These are phyloP conservation scores for Acmispon strigosus DNA, from an alignment of 306 rosid species.

Conservation along the genomic window DNA sequence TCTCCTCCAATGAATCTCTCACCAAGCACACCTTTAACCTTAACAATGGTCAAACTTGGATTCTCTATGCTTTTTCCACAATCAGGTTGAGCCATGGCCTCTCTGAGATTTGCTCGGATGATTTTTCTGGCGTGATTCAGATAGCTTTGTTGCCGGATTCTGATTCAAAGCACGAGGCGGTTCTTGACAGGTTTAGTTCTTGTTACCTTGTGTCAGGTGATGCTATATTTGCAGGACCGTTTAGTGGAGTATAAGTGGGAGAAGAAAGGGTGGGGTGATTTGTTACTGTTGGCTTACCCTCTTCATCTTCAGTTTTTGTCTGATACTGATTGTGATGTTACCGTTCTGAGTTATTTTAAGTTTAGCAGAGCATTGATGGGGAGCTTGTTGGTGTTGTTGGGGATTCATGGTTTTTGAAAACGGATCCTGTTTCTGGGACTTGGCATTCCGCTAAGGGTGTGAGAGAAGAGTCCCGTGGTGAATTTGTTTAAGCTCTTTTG, in stretches of 20 bases:
- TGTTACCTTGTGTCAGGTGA: too few relatives aligned
- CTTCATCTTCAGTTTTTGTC: slow-evolving; percentile 59
- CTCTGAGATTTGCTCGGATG: too few relatives aligned
- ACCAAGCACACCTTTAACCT: too few relatives aligned
- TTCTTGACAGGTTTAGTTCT: too few relatives aligned
- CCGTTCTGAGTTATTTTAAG: slow-evolving; percentile 54
- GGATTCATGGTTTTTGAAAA: slow-evolving; percentile 62
- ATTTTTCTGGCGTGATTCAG: too few relatives aligned
- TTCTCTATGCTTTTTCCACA: too few relatives aligned
- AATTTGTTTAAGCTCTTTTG: slow-evolving; percentile 47
- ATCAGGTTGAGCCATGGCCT: too few relatives aligned
- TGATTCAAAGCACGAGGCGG: too few relatives aligned
- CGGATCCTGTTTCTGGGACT: slow-evolving; percentile 60
- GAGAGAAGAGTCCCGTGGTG: slow-evolving; percentile 37
- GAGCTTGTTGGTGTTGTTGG: slow-evolving; percentile 86
- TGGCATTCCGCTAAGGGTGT: slow-evolving; percentile 72
- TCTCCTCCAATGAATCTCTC: too few relatives aligned
- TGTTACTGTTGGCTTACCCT: slow-evolving; percentile 84
- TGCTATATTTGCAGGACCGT: slow-evolving; percentile 49
- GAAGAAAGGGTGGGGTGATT: slow-evolving; percentile 66
- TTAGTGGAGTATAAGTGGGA: slow-evolving; percentile 61
- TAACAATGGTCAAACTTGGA: too few relatives aligned
- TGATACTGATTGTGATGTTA: slow-evolving; percentile 14
- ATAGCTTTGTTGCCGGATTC: too few relatives aligned
- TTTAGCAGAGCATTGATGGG: slow-evolving; percentile 56